Percentiles rank a stretch among this genome's conserved stretches.
phyloP scores from a whole-genome alignment of 192 early-diverging fungal species.

The Thamnidium elegans region DNA sequence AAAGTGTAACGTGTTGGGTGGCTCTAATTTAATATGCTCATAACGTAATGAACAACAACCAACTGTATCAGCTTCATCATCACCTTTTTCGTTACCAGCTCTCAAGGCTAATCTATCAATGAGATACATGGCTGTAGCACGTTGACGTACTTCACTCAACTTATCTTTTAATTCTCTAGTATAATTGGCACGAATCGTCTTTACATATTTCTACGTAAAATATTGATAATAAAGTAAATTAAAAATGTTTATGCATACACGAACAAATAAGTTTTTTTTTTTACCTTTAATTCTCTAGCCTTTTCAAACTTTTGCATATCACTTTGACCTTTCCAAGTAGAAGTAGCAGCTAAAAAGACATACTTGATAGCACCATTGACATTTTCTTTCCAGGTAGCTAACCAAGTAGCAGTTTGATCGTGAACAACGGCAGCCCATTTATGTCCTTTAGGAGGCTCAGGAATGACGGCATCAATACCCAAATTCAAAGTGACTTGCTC shows the following conservation, averaged over 20 bases:
- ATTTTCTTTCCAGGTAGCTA: constrained; percentile 98
- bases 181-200: constrained; percentile 76
- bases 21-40: constrained; percentile 84
- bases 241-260: not conserved
- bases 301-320: constrained; percentile 97
- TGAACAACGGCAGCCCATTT: constrained; percentile 84
- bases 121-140: constrained; percentile 92
- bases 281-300: constrained; percentile 66
- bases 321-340: constrained; percentile 93
- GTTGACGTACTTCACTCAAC: constrained; percentile 79
- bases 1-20: constrained; percentile 83
- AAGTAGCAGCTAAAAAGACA: constrained; percentile 90
- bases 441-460: constrained; percentile 85
- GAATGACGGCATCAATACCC: constrained; percentile 70
- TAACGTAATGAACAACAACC: constrained; percentile 96
- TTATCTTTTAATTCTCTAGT: constrained; percentile 76
- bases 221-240: not conserved
- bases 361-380: constrained; percentile 93
- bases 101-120: constrained; percentile 92
- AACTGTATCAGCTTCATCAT: constrained; percentile 97
- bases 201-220: constrained; percentile 58
- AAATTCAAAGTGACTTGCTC: constrained; percentile 96
- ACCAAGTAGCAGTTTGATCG: constrained; percentile 92
- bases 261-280: not conserved
- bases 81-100: constrained; percentile 97